phyloP scores from a whole-genome alignment of 139 green algal species.

The Tetradesmus lagerheimii region DNA sequence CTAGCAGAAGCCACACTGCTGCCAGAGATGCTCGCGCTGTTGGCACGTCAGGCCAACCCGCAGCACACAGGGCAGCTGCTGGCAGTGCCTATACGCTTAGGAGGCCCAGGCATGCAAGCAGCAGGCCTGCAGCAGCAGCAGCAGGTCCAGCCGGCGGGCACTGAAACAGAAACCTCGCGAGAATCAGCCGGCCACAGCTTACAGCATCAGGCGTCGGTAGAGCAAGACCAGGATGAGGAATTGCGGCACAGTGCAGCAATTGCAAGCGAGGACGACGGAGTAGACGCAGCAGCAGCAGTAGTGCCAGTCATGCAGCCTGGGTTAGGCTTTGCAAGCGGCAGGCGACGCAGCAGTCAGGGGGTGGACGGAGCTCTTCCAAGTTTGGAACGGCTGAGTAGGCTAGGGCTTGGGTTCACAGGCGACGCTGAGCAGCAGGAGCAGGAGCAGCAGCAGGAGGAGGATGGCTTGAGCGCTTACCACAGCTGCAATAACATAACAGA shows the following conservation, averaged over 20 bases:
- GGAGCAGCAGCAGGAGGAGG: background rate
- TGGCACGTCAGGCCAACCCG: background rate
- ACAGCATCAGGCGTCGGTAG: background rate
- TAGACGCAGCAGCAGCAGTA: background rate
- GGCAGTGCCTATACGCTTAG: slow-evolving; percentile 21
- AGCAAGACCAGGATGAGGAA: background rate
- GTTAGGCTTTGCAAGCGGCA: background rate
- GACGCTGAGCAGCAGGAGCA: background rate
- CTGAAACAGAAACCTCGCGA: background rate
- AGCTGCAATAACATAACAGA: background rate
- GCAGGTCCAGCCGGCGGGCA: background rate
- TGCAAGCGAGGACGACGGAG: background rate
- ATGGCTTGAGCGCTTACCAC: background rate
- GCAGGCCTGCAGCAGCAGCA: slow-evolving; percentile 9
- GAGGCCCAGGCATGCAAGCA: background rate
- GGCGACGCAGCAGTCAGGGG: background rate
- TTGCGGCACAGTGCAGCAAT: background rate
- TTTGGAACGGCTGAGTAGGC: background rate
- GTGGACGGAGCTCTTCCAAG: background rate
- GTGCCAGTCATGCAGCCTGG: background rate
- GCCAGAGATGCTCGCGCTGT: slow-evolving; percentile 35
- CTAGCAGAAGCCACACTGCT: slow-evolving; percentile 28
- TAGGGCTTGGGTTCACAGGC: background rate
- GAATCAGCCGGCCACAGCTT: background rate
- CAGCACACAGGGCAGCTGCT: slow-evolving; percentile 32